A percentile compares a stretch with the other conserved stretches of the same genome.
These are phyloP conservation scores for Leishmania major DNA, from an alignment of 208 protist species.

Conservation along the genomic window DNA sequence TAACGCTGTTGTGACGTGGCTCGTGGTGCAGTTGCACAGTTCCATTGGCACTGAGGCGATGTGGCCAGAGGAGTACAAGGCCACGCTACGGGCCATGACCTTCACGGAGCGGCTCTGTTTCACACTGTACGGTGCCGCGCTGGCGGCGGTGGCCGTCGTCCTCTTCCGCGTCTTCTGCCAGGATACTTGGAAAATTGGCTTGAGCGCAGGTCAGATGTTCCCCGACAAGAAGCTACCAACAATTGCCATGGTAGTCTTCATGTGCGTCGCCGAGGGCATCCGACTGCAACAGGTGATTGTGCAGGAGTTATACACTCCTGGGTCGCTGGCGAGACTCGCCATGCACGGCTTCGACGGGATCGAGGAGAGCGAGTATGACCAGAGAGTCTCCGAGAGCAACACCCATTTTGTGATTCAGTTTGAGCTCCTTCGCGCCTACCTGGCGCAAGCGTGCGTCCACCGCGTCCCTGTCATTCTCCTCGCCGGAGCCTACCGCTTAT, in stretches of 20 bases:
- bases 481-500: slow-evolving; percentile 51
- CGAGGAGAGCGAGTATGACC: slow-evolving; percentile 45
- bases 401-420: slow-evolving; percentile 81
- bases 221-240: slow-evolving; percentile 41
- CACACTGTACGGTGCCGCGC: slow-evolving; percentile 76
- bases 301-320: slow-evolving; percentile 24
- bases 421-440: slow-evolving; percentile 58
- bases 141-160: slow-evolving; percentile 46
- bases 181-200: slow-evolving; percentile 44
- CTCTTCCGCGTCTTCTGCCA: slow-evolving; percentile 63
- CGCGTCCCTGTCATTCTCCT: slow-evolving; percentile 51
- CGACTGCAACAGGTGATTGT: slow-evolving; percentile 37
- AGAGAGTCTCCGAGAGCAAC: slow-evolving; percentile 52
- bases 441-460: slow-evolving; percentile 36
- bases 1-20: slow-evolving; percentile 68
- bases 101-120: slow-evolving; percentile 89
- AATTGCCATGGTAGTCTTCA: slow-evolving; percentile 24
- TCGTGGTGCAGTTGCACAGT: slow-evolving; percentile 77
- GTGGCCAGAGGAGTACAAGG: slow-evolving; percentile 77
- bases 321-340: slow-evolving; percentile 32
- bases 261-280: slow-evolving; percentile 48
- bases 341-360: slow-evolving; percentile 52
- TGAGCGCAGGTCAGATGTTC: slow-evolving; percentile 54
- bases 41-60: slow-evolving; percentile 79
- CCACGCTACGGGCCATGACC: slow-evolving; percentile 68